A percentile compares a stretch with the other conserved stretches of the same genome.
Evolutionary conservation across 306 rosid species (phyloP).

Genomic region (Casuarina glauca): DNA sequence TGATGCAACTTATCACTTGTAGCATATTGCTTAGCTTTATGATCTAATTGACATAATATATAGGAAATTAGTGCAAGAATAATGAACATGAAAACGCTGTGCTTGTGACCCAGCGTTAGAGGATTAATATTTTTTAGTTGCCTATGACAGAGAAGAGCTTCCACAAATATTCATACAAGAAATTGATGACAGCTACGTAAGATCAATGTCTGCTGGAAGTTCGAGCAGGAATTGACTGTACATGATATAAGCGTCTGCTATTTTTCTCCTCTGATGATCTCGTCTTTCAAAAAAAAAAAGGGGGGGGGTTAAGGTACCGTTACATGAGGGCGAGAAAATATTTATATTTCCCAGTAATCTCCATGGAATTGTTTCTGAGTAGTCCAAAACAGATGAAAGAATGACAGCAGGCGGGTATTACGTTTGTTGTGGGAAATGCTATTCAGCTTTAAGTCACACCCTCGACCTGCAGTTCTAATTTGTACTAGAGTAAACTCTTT

Average conservation of each 20-base stretch:
- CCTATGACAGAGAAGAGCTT: constrained; percentile 53
- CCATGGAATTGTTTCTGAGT: background rate
- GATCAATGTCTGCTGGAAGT: constrained; percentile 50
- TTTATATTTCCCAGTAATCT: background rate
- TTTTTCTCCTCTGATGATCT: too few species aligned
- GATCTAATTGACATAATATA: background rate
- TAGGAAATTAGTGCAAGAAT: background rate
- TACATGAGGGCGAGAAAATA: background rate
- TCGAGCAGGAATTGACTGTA: constrained; percentile 34
- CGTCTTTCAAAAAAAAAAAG: background rate
- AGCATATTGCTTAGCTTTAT: constrained; percentile 2
- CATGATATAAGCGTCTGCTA: background rate
- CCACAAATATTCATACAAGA: constrained; percentile 68
- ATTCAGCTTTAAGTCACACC: background rate
- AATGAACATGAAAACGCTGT: background rate
- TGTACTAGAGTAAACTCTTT: too few species aligned
- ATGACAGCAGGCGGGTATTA: background rate
- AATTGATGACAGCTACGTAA: constrained; percentile 27
- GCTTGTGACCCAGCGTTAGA: background rate
- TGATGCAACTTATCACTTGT: background rate
- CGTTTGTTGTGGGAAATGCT: background rate
- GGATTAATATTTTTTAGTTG: background rate
- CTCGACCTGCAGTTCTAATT: too few species aligned
- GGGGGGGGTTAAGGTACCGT: background rate
- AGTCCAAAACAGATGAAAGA: background rate